Evolutionary conservation across 2,329 filamentous ascomycete species (phyloP).

Genomic region (Calonectria fujianensis): DNA sequence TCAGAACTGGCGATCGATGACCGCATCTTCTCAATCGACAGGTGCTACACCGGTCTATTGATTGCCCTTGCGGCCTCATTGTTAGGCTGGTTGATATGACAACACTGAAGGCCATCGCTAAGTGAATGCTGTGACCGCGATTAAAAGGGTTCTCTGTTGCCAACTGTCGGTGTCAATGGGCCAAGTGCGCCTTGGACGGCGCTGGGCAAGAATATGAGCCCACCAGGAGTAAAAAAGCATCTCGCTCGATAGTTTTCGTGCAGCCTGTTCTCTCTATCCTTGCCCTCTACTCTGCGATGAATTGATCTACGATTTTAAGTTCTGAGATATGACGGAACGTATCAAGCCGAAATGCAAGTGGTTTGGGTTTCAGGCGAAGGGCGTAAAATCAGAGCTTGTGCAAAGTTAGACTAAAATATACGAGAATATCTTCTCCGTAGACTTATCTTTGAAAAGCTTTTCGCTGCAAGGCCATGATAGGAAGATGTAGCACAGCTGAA

Average conservation of each 20-base stretch:
- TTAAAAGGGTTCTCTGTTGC: not conserved
- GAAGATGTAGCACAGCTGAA: not conserved
- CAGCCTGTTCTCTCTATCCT: not conserved
- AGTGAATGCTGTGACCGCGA: not conserved
- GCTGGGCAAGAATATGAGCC: not conserved
- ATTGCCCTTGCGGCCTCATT: not conserved
- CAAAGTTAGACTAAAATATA: not conserved
- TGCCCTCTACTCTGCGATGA: not conserved
- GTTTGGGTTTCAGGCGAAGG: not conserved
- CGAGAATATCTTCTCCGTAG: not conserved
- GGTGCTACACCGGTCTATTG: not conserved
- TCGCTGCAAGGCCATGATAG: not conserved
- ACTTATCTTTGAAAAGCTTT: not conserved
- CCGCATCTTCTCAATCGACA: not conserved
- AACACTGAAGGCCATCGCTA: not conserved
- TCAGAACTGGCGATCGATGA: not conserved
- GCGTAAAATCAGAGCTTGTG: not conserved
- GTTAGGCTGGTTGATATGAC: accelerated
- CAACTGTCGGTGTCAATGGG: not conserved
- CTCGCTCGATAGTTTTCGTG: not conserved
- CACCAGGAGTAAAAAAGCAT: not conserved
- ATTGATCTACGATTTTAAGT: not conserved
- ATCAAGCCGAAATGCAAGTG: not conserved
- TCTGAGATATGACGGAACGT: not conserved
- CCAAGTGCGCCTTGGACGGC: too few relatives aligned